Base-by-base conservation (phyloP, 2,329 filamentous ascomycete genomes). In the Trichoderma atrobrunneum region DNA sequence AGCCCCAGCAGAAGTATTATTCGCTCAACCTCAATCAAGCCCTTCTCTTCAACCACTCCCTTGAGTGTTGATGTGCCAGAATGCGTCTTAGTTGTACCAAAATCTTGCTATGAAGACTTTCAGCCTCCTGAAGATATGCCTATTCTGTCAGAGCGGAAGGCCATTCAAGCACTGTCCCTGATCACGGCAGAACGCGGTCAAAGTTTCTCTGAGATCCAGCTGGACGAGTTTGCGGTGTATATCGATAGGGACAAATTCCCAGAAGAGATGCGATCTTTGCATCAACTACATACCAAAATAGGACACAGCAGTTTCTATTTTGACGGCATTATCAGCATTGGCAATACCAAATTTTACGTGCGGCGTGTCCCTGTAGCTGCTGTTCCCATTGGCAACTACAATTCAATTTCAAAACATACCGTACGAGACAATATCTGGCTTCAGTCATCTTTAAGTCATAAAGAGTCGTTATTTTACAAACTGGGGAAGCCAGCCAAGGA, bases 331-430 rank as follows among this genome's bases (percentile, higher is more conserved):
- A 78, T 94, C 0, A 85, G 83, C 10, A 71, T 83, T 4, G 86
- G 85, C 0, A 75, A 80, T 1, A 71, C 36, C 24, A 78, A 68
- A 4, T 82, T 82, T 54, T 92, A 87, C 71, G 84, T 95, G 0
- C 80, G 87, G 60, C 81, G 78, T 0, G 82, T 93, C 0, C 81
- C 84, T 0, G 92, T 95, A 61, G 77, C 80, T 0, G 82, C 86
- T 1, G 80, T 92, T 1, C 90, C 91, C 0, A 86, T 96, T 12
- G 91, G 89, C 2, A 89, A 90, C 32, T 94, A 94, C 77, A 88
- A 88, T 0, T 70, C 74, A 0, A 78, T 85, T 1, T 77, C 83
- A 0, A 76, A 83, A 7, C 78, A 85, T 26, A 85, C 86, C 0
- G 85, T 90, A 3, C 82, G 80, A 3, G 83, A 83, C 10, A 81